phyloP scores from a whole-genome alignment of 2,329 filamentous ascomycete genomes.

The Fusarium fujikuroi region DNA sequence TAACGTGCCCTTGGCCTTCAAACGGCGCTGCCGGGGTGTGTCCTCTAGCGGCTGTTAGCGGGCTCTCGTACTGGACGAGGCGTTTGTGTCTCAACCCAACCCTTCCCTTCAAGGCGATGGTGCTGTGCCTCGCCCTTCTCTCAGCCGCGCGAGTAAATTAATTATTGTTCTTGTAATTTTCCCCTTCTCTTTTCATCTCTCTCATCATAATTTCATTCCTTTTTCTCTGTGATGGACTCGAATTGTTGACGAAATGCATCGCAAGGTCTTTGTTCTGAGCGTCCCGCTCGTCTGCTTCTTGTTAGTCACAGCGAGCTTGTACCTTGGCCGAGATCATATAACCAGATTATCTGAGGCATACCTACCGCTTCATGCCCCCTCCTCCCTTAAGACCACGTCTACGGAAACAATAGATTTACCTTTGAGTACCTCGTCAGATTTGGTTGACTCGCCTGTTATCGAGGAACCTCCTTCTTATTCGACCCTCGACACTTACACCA shows the following conservation, averaged over 20 bases:
- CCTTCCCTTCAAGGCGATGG: constrained; percentile 11
- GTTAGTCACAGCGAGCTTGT: constrained; percentile 27
- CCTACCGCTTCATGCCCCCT: constrained; percentile 21
- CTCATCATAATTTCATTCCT: background rate
- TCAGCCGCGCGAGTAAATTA: constrained; percentile 7
- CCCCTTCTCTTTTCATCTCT: background rate
- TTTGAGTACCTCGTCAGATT: background rate
- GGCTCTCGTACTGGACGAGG: constrained; percentile 1
- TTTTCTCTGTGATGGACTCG: background rate
- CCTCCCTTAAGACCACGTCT: background rate
- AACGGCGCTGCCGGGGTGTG: constrained; percentile 5
- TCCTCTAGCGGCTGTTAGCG: background rate
- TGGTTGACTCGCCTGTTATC: background rate
- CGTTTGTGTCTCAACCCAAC: constrained; percentile 21
- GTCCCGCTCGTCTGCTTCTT: constrained; percentile 35
- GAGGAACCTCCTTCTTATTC: constrained; percentile 6
- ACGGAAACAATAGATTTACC: background rate
- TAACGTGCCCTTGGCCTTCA: constrained; percentile 13
- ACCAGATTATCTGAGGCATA: constrained; percentile 29
- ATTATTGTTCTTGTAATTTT: background rate
- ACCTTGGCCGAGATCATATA: constrained; percentile 39
- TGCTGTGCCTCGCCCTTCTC: constrained; percentile 23
- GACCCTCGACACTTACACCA: background rate
- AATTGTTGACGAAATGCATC: constrained; percentile 35
- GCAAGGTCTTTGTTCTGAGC: constrained; percentile 29